Conservation (phyloP, 73 alveolate genomes). For the Paramecium sexaurelia region DNA sequence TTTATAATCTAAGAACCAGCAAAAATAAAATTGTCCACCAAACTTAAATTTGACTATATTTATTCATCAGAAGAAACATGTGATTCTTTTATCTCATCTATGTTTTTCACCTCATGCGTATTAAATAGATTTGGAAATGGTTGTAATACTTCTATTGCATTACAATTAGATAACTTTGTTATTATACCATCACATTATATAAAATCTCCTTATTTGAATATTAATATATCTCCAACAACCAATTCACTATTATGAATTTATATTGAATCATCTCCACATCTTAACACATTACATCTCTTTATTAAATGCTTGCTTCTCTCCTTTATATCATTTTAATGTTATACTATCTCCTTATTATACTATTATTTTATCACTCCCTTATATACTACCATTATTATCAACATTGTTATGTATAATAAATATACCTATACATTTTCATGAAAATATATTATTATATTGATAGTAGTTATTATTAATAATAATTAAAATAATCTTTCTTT, state of each 20-base stretch:
- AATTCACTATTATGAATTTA: background rate
- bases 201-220: conserved; percentile 28
- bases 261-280: conserved; percentile 7
- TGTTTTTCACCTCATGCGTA: background rate
- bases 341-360: background rate
- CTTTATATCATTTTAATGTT: conserved; percentile 32
- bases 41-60: background rate
- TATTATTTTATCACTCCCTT: background rate
- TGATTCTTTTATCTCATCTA: background rate
- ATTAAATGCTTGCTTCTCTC: background rate
- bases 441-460: background rate
- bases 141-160: background rate
- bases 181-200: conserved; percentile 45
- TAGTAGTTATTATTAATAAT: background rate
- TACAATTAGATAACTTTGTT: background rate
- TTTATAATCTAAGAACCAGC: conserved; percentile 46
- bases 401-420: background rate
- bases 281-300: background rate
- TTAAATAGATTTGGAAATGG: conserved; percentile 12
- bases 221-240: conserved; percentile 26
- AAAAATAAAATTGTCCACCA: background rate
- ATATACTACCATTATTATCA: background rate
- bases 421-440: background rate
- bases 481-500: conserved; percentile 16
- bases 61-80: background rate